Evolutionary conservation across 1,284 basidiomycete species (phyloP), one percentile per base, ranked within the genome.

Genomic region (Naganishia albida): DNA sequence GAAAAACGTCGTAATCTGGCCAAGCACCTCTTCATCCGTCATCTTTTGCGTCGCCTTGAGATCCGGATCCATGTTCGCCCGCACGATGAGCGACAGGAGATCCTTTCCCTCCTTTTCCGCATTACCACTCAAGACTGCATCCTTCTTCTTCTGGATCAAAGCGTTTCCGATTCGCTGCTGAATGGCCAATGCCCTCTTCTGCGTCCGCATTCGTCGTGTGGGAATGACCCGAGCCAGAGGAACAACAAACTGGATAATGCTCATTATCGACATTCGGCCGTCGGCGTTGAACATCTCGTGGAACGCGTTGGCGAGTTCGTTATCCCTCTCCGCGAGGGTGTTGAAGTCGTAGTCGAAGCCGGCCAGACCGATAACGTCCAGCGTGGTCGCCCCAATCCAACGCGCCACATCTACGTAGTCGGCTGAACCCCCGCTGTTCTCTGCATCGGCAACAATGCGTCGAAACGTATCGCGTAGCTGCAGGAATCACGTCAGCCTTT

Each of bases 1-100:
- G 53, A 91, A 82, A 74, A 91, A 89, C 0, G 88, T 91, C 8
- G 86, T 86, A 68, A 91, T 88, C 75, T 91, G 88, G 65, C 84
- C 87, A 28, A 87, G 78, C 2, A 88, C 85, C 72, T 91, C 88
- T 16, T 82, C 79, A 49, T 85, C 83, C 8, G 84, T 83, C 81
- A 91, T 83, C 25, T 81, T 80, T 72, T 88, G 84, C 0, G 80
- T 79, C 0, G 81, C 76, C 6, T 79, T 76, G 10, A 86, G 72
- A 57, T 87, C 85, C 12, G 81, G 74, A 0, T 84, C 81, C 70
- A 84, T 75, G 73, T 87, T 87, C 3, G 86, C 86, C 51, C 82
- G 83, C 66, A 88, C 86, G 50, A 87, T 80, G 25, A 86, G 71
- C 0, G 76, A 77, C 25, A 80, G 66, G 13, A 80, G 67, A 63